Conservation (phyloP, 176 grass and related monocot genomes). For the Dendrocalamus sinicus region DNA sequence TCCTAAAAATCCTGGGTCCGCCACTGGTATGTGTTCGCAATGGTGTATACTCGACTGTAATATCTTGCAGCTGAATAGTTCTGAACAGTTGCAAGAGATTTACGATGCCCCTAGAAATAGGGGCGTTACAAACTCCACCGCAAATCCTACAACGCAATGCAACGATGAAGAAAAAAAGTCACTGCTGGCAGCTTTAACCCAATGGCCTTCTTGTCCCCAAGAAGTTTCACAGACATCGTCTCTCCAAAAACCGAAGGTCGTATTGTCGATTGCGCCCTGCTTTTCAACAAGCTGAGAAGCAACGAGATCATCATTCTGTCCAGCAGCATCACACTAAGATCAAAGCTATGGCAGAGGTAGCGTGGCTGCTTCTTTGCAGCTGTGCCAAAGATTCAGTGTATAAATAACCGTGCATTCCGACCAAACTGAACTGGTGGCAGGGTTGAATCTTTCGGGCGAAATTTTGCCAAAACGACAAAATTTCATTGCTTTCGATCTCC, state of each 20-base stretch:
- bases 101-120: no score
- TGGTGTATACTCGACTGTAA: no score
- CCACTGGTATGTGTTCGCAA: no score
- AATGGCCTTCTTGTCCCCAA: conserved; percentile 48
- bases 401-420: not conserved
- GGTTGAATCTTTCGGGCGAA: no score
- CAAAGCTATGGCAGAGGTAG: conserved; percentile 96
- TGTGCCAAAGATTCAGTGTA: not conserved
- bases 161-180: conserved; percentile 21
- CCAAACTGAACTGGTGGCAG: not conserved
- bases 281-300: conserved; percentile 53
- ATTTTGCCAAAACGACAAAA: no score
- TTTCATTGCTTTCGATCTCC: no score
- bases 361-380: not conserved
- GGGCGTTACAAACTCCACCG: conserved; percentile 50
- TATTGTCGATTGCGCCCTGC: conserved; percentile 70
- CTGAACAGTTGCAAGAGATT: no score
- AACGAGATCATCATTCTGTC: conserved; percentile 68
- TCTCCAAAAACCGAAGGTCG: conserved; percentile 77
- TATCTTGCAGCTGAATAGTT: no score
- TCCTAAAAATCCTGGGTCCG: no score
- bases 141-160: conserved; percentile 58
- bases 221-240: conserved; percentile 50
- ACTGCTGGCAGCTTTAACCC: conserved; percentile 47
- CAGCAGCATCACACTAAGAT: conserved; percentile 75